A percentile compares a stretch with the other conserved stretches of the same genome.
These are phyloP conservation scores for Tetrapisispora arboricola DNA, from an alignment of 805 yeast species.

Conservation along the genomic window DNA sequence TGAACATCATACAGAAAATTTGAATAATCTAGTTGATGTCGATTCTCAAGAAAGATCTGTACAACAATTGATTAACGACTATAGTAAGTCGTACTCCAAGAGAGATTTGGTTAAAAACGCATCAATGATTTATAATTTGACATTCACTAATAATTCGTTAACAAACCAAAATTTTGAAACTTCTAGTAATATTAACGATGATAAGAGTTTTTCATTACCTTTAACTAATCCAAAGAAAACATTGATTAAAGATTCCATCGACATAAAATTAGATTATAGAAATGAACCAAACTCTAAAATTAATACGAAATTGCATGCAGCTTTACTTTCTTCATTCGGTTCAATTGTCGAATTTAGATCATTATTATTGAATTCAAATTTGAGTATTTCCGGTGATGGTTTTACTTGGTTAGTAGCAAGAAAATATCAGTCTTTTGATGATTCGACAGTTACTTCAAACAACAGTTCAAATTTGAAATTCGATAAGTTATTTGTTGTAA, in stretches of 20 bases:
- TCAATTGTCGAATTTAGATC: constrained; percentile 66
- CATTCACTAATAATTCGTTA: constrained; percentile 30
- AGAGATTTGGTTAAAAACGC: constrained; percentile 31
- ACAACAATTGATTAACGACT: constrained; percentile 17
- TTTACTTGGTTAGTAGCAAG: constrained; percentile 78
- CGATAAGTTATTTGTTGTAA: constrained; percentile 53
- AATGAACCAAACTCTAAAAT: constrained; percentile 28
- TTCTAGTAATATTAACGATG: too few species aligned
- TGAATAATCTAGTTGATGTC: constrained; percentile 26
- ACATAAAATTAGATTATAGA: constrained; percentile 13
- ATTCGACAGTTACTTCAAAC: background rate
- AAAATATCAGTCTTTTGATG: constrained; percentile 13
- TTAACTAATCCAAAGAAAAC: background rate
- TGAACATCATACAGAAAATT: constrained; percentile 29
- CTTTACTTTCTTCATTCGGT: constrained; percentile 60
- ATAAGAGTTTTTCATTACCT: too few species aligned
- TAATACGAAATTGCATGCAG: constrained; percentile 30
- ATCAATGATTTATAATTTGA: constrained; percentile 30
- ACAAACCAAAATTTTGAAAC: constrained; percentile 21
- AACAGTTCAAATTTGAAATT: constrained; percentile 17
- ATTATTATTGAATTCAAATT: constrained; percentile 57
- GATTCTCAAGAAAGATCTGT: constrained; percentile 1
- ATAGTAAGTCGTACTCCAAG: constrained; percentile 24
- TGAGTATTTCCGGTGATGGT: constrained; percentile 78
- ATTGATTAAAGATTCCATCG: constrained; percentile 31